Evolutionary conservation across 371 early-diverging fungal genomes (phyloP), one percentile per base, ranked within the genome.

Genomic region (Mucor circinelloides): DNA sequence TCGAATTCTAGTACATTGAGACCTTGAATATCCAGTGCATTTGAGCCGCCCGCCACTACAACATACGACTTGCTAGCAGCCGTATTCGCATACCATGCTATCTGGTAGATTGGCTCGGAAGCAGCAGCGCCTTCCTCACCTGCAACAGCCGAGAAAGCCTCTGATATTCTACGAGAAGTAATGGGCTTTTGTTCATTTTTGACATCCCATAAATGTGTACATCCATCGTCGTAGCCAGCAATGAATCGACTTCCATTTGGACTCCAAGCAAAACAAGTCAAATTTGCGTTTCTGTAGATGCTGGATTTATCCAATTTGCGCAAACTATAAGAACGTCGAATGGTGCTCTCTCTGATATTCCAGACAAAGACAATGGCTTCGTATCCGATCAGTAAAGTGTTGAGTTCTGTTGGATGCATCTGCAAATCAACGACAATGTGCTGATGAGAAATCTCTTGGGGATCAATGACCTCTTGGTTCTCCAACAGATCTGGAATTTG

Each of bases 221-320:
- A 76, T 2, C 88, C 88, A 59, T 86, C 86, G 46, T 88, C 87
- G 38, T 88, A 83, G 13, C 88, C 88, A 6, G 74, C 78, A 50
- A 83, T 77, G 67, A 86, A 85, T 10, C 79, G 69, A n/a, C 70
- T 62, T 8, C 87, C 88, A 34, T 78, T 76, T 0, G 87, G 88
- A 21, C 66, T 78, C 87, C 87, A 88, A 7, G 80, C 63, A 7
- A 86, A 66, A 9, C 80, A 73, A 0, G 83, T 80, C 17, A 80
- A 66, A 59, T 36, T 79, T 64, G 75, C 75, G 4, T 72, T 70
- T 42, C 65, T 64, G 32, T 70, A 72, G 19, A 61, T 60, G 58
- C 72, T 69, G 23, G 63, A 67, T 15, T 59, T 64, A 9, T 68
- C 72, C 34, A 72, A 54, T 27, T 42, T 46, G 3, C 36, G 52